Evolutionary conservation across 2,329 filamentous ascomycete genomes (phyloP), one percentile per base, ranked within the genome.

Genomic region (Trichoderma sp.): DNA sequence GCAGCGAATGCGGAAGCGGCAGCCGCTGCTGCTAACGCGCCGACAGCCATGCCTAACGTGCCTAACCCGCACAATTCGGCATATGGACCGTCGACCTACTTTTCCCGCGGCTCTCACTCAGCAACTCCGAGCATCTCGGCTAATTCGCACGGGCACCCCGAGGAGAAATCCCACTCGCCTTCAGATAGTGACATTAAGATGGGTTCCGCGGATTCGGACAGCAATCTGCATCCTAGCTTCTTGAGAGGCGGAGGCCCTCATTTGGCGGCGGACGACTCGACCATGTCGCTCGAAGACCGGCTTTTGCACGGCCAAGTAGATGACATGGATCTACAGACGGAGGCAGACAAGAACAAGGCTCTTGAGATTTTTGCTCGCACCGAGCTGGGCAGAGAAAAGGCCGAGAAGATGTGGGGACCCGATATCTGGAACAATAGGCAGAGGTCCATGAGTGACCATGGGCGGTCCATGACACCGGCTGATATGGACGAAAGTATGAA

Each of bases 1-100:
- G 89, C 89, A 4, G 82, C 88, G 60, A 87, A 87, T 63, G 85
- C 86, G 2, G 86, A 87, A 68, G 84, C 84, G 0, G 84, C 84
- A 0, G 82, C 83, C 0, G 80, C 80, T 0, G 81, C 76, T 6
- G 76, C 74, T 13, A 57, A 69, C 19, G 68, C 55, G 13, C 40
- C 64, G n/a, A 37, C 53, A 11, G 53, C 58, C 3, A 69, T 70
- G 68, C 61, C 67, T 19, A 47, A 31, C 72, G 58, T 74, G 75
- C 43, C 72, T 74, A 40, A 71, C 71, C 7, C 65, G 68, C 40
- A 69, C 47, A 73, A 64, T 63, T 59, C 70, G 14, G 66, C 74
- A 14, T 79, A 75, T 68, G 76, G 74, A 16, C 72, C 74, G 11
- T 70, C 74, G 7, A 58, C 73, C 21, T 76, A 76, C 58, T 79